Evolutionary conservation across 371 early-diverging fungal genomes (phyloP), one percentile per base, ranked within the genome.

Genomic region (Phascolomyces articulosus): DNA sequence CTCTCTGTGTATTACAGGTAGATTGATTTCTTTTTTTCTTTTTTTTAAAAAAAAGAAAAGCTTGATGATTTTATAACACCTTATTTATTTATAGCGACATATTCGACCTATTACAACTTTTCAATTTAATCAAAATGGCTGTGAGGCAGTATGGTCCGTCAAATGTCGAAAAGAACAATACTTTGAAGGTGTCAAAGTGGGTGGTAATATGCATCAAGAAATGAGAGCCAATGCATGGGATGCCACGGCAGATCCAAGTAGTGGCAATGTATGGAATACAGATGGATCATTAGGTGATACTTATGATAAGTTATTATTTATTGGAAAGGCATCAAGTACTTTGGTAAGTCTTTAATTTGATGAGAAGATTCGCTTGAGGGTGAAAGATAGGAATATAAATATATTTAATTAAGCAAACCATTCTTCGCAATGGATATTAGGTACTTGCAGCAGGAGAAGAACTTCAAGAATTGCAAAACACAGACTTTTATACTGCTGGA

Each of bases 381-480:
- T n/a, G n/a, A n/a, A n/a, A n/a, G n/a, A n/a, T n/a, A n/a, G n/a
- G n/a, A n/a, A n/a, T n/a, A n/a, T n/a, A n/a, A n/a, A n/a, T n/a
- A n/a, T n/a, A n/a, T n/a, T n/a, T n/a, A n/a, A n/a, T n/a, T n/a
- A n/a, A n/a, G n/a, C 34, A 34, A 9, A 11, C 40, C 13, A 15
- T n/a, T 55, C 21, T 60, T 20, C 9, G 0, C 40, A 58, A 49
- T 49, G 40, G 62, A 20, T 28, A 34, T 34, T 27, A 89, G 85
- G 88, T 95, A 4, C 78, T 96, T 31, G 77, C 85, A 10, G 88
- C 93, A 4, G 95, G 95, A 49, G 91, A 93, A 29, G 97, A 96
- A 61, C 75, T 97, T 13, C 83, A 85, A 41, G 93, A 97, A 73
- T 68, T 96, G 47, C 88, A 90, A 24, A 82, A 78, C 29, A 84